Base-by-base conservation (phyloP, 768 basidiomycete genomes). In the Lactarius hatsudake region DNA sequence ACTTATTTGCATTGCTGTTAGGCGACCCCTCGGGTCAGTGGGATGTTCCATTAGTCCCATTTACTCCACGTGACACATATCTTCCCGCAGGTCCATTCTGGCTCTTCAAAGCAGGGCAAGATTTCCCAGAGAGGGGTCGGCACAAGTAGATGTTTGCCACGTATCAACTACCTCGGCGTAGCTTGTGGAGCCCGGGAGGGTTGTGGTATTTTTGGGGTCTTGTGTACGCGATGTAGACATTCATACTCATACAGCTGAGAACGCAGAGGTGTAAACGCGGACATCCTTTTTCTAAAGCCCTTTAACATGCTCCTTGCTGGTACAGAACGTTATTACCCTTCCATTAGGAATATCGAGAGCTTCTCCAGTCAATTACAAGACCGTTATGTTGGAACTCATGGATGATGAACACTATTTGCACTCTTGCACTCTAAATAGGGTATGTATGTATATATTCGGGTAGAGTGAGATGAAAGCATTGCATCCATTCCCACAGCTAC, bases 21-120 rank as follows among this genome's bases (percentile, higher is more conserved):
- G 86, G 82, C 43, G 89, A 91, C 73, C 88, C 88, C 32, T 84
- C 82, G 60, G 89, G 88, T 89, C 74, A 69, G 84, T 67, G 40
- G 20, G n/a, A 28, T 48, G 4, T 36, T 17, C 43, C 45, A 42
- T 9, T 17, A 18, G 13, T 57, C 55, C 17, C 17, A 36, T 42
- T 34, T 32, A 23, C 30, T 55, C 66, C 9, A 58, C 53, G 18
- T 69, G 23, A 13, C 38, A 48, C 51, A 59, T 62, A 65, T 32
- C 61, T 13, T 38, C 28, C 38, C 28, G 13, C 69, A 89, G 88
- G 88, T 53, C 88, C 89, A 2, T 90, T 89, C 73, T 90, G 87
- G 88, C 79, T 90, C 70, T 88, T 86, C 81, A 71, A 78, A 83
- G 66, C 82, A 80, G 62, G 48, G 28, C 57, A 42, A 0, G 43